Evolutionary conservation across 129 eudicot species (phyloP), one percentile per base, ranked within the genome.

Genomic region (Tagetes erecta): DNA sequence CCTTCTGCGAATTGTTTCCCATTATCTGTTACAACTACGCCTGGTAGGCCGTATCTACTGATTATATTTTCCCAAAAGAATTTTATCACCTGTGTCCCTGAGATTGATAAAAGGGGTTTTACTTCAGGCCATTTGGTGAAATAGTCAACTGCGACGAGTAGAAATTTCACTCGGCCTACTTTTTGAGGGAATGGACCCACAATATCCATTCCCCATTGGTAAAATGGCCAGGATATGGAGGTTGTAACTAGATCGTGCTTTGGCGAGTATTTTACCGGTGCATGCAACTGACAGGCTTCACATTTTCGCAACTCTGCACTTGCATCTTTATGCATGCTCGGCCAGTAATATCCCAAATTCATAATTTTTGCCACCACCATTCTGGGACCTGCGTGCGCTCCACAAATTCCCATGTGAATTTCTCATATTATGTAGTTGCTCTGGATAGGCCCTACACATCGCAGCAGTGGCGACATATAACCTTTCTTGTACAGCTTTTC

Each of bases 51-150:
- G n/a, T n/a, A n/a, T n/a, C n/a, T n/a, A n/a, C n/a, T n/a, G n/a
- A n/a, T n/a, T n/a, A n/a, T n/a, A n/a, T n/a, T n/a, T n/a, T n/a
- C n/a, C n/a, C n/a, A n/a, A n/a, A n/a, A n/a, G n/a, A n/a, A n/a
- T n/a, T n/a, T n/a, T n/a, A n/a, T n/a, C n/a, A n/a, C n/a, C n/a
- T n/a, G n/a, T n/a, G n/a, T n/a, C n/a, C n/a, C n/a, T n/a, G n/a
- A n/a, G n/a, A n/a, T n/a, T n/a, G n/a, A n/a, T n/a, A n/a, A n/a
- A n/a, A n/a, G 3, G 0, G 73, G 44, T 34, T 34, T 34, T 0
- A 55, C 60, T 4, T 68, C 60, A 0, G 3, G 60, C 60, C 73
- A 68, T 1, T 68, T 68, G 3, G 60, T 47, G 33, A 68, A 68
- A 2, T 68, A 46, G 0, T 68, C 60, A 0, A 68, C 5, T 0